Base-by-base conservation (phyloP, 768 basidiomycete genomes). In the Suillus discolor region DNA sequence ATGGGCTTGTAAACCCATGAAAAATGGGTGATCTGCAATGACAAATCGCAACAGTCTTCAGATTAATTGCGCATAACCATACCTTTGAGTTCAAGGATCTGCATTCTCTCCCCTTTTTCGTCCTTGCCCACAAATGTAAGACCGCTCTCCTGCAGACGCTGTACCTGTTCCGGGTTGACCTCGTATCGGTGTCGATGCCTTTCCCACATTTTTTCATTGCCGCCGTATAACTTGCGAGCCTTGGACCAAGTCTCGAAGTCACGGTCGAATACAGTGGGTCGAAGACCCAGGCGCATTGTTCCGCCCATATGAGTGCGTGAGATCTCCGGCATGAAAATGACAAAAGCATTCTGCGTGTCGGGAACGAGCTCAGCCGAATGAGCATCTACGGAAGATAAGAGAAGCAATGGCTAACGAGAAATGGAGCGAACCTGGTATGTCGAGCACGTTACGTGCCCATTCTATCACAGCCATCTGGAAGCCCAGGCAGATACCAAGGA, bases 281-380 rank as follows among this genome's bases (percentile, higher is more conserved):
- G 89, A 49, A 99, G 83, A 28, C 97, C 97, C n/a, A 98, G 86
- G 15, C 97, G 90, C 97, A 99, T 99, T n/a, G 97, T 99, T 25
- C 97, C 97, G 61, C 97, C 97, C 88, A 99, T 94, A 69, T 99
- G 96, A 15, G 96, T 98, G 75, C 91, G 92, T 13, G 95, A 97
- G 71, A 99, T 93, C 76, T 99, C 97, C 20, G 97, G 97, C 97
- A 99, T 99, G 85, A 96, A 99, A 70, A 99, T 84, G 78, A 98
- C 83, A 64, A 96, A 83, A 0, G 91, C 92, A 68, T 90, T 81
- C n/a, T 80, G 75, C 2, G 89, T 80, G 1, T 86, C 77, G 4
- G 85, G 73, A 47, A 84, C 78, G 70, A 99, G 92, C 77, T 99
- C 97, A 38, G 87, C 79, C 4, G 97, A 99, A 57, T 89, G 91